These are phyloP conservation scores for Curvularia lunata DNA, from an alignment of 2,329 filamentous ascomycete genomes.

Conservation along the genomic window DNA sequence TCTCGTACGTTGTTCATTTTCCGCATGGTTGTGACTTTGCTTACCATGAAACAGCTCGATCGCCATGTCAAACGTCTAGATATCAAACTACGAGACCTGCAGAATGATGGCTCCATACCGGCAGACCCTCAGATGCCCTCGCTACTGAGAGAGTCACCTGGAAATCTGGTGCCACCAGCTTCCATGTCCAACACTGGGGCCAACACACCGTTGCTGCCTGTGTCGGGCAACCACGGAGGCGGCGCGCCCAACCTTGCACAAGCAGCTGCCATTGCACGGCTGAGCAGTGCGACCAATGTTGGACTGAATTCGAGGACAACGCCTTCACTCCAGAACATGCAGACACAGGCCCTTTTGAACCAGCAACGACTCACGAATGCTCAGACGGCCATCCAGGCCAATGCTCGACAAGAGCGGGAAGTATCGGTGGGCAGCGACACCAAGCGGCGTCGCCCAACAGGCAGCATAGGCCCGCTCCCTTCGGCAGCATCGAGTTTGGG, in stretches of 20 bases:
- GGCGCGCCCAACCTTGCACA: constrained; percentile 60
- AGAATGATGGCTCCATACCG: constrained; percentile 64
- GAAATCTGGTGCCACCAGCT: constrained; percentile 57
- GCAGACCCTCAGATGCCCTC: constrained; percentile 66
- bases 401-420: constrained; percentile 56
- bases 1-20: constrained; percentile 57
- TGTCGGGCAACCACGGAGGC: constrained; percentile 62
- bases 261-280: constrained; percentile 56
- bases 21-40: constrained; percentile 1
- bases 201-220: constrained; percentile 59
- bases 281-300: constrained; percentile 47
- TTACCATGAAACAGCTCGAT: constrained; percentile 55
- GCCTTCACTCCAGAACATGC: constrained; percentile 47
- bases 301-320: constrained; percentile 36
- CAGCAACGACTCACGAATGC: constrained; percentile 47
- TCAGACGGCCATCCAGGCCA: constrained; percentile 42
- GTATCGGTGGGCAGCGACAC: constrained; percentile 61
- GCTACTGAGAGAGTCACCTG: constrained; percentile 58
- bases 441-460: constrained; percentile 65
- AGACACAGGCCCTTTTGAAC: constrained; percentile 46
- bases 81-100: constrained; percentile 65
- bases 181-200: constrained; percentile 55
- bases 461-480: constrained; percentile 60
- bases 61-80: constrained; percentile 69
- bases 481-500: constrained; percentile 61